Conservation (phyloP, 441 rosid genomes). For the Iberis amara region DNA sequence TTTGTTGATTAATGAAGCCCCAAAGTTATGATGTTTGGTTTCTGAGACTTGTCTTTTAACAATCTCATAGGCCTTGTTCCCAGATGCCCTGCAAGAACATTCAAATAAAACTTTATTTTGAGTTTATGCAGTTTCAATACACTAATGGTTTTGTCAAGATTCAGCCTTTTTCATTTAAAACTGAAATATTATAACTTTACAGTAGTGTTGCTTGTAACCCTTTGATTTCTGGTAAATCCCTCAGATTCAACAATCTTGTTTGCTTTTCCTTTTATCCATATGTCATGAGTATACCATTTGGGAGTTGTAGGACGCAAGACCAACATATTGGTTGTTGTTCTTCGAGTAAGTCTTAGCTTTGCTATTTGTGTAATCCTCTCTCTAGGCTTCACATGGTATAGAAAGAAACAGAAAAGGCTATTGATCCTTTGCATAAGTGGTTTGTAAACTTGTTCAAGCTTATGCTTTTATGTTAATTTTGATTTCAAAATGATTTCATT, state of each 20-base stretch:
- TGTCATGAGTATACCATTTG: constrained; percentile 8
- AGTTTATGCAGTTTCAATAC: background rate
- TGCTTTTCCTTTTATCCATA: background rate
- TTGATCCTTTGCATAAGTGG: constrained; percentile 44
- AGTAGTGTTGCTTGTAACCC: constrained; percentile 67
- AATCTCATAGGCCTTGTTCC: constrained; percentile 81
- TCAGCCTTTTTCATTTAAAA: background rate
- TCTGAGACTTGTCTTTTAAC: constrained; percentile 87
- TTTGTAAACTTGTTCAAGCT: constrained; percentile 27
- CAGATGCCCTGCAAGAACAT: constrained; percentile 70
- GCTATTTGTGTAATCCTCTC: constrained; percentile 42
- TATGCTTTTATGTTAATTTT: background rate
- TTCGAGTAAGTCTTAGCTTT: constrained; percentile 61
- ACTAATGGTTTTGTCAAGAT: no score
- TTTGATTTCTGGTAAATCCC: constrained; percentile 41
- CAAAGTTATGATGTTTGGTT: background rate
- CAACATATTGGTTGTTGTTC: constrained; percentile 57
- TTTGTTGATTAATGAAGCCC: background rate
- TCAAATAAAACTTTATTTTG: constrained; percentile 47
- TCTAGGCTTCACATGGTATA: constrained; percentile 46
- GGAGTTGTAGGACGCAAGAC: constrained; percentile 44
- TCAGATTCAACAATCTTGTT: background rate
- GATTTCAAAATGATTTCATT: background rate
- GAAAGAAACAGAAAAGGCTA: constrained; percentile 40
- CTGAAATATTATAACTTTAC: background rate